These are phyloP conservation scores for Colletotrichum somersetense DNA, from an alignment of 2,329 filamentous ascomycete species.

Conservation along the genomic window DNA sequence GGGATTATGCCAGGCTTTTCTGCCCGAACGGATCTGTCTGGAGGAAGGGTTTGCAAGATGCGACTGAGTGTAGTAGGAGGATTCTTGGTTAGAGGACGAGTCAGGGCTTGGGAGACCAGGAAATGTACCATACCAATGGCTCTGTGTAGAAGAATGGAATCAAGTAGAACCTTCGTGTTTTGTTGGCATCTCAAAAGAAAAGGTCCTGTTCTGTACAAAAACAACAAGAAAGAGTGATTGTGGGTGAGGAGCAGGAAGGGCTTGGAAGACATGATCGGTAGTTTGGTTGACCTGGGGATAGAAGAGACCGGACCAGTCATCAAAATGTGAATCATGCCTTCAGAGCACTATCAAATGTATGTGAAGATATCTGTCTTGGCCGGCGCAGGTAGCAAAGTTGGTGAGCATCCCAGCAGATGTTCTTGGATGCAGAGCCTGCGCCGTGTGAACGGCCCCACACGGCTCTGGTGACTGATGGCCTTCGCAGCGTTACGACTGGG, in stretches of 20 bases:
- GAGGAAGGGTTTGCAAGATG: not conserved
- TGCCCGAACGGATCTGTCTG: not conserved
- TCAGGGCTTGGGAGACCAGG: not conserved
- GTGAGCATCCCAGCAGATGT: no score
- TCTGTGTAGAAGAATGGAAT: fast-evolving
- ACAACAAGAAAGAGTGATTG: not conserved
- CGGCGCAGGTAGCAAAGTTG: not conserved
- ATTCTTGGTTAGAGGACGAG: not conserved
- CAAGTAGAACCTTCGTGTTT: not conserved
- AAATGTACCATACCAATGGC: not conserved
- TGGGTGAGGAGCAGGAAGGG: not conserved
- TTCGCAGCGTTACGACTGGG: not conserved
- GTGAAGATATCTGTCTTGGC: no score
- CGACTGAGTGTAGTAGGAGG: not conserved
- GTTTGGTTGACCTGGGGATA: not conserved
- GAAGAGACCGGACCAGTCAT: no score
- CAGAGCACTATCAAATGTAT: fast-evolving
- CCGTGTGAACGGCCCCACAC: slow-evolving; percentile 4
- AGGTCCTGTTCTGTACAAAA: not conserved
- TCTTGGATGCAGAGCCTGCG: not conserved
- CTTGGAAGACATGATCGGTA: not conserved
- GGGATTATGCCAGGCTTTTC: fast-evolving
- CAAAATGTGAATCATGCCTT: no score
- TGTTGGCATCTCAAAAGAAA: no score
- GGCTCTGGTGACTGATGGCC: not conserved